Evolutionary conservation across 179 eudicot species (phyloP).

Genomic region (Nepenthes alata): DNA sequence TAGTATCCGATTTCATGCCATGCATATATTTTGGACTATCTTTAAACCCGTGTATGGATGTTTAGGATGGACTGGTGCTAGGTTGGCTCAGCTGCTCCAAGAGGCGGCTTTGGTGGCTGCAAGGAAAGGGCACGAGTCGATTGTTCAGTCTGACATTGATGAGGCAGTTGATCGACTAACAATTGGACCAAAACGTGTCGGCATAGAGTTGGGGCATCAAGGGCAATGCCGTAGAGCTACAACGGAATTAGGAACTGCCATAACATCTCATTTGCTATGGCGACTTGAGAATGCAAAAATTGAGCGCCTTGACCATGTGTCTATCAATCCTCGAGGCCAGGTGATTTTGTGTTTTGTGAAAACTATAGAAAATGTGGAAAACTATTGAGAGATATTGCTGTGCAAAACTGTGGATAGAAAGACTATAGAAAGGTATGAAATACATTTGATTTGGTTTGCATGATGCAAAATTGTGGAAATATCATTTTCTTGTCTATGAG

Average conservation of each 20-base stretch:
- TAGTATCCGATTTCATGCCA: background rate
- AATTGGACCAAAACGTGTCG: slow-evolving; percentile 73
- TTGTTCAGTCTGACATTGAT: slow-evolving; percentile 67
- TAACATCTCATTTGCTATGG: slow-evolving; percentile 69
- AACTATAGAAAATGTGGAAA: no score
- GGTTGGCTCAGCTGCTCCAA: slow-evolving; percentile 83
- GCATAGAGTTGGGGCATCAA: slow-evolving; percentile 63
- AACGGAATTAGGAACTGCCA: slow-evolving; percentile 65
- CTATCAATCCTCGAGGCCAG: slow-evolving; percentile 87
- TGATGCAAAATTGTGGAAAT: no score
- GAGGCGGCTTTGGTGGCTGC: slow-evolving; percentile 97
- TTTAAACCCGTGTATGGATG: background rate
- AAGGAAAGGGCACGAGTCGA: slow-evolving; percentile 57
- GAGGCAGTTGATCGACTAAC: slow-evolving; percentile 93
- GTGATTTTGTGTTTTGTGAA: slow-evolving; percentile 16
- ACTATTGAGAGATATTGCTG: no score
- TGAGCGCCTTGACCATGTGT: slow-evolving; percentile 74
- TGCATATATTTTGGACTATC: background rate
- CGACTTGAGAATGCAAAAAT: slow-evolving; percentile 70
- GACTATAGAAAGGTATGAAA: background rate
- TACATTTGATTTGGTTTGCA: background rate
- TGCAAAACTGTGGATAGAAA: no score
- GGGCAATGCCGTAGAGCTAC: slow-evolving; percentile 86
- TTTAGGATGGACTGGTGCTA: slow-evolving; percentile 92
- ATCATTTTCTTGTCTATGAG: no score